Base-by-base conservation (phyloP, 495 filamentous ascomycete species). In the Xylaria cubensis region DNA sequence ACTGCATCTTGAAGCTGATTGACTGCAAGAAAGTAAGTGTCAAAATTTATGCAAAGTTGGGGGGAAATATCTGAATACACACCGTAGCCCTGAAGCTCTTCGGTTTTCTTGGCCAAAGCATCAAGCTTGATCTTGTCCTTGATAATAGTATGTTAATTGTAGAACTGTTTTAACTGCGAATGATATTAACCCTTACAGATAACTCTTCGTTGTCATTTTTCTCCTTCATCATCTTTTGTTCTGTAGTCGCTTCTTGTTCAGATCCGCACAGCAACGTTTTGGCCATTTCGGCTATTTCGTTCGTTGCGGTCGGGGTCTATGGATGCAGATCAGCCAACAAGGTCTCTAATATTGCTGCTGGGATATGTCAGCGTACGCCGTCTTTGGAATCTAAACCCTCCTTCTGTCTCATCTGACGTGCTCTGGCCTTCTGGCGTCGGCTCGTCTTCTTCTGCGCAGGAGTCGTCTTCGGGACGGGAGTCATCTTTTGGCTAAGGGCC, bases 1-100 rank as follows among this genome's bases (percentile, higher is more conserved):
- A 70, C 56, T 0, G 56, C 67, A n/a, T 70, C 67, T 26, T 70
- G 67, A n/a, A 70, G n/a, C 41, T 62, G 56, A 36, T 70, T 70
- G 29, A 62, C 55, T 65, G 26, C 26, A 32, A 10, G 24, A 32
- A 4, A 26, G 7, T 5, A 3, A 48, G 41, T 5, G 42, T 64
- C 55, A 34, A 29, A 12, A 61, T 39, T 1, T 24, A 17, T 26
- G 21, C 17, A 3, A 29, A 65, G 10, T 0, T 24, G 13, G 7
- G 15, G 24, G 6, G 32, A 32, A 13, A 13, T 10, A 4, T 41
- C n/a, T 39, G 6, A 6, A 32, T 10, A 50, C 42, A 65, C 34
- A 65, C 63, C 5, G 34, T 70, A 70, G 13, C 56, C 56, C 34
- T 70, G 29, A 3, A 70, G 67, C 56, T 70, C 67, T 34, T 70